These are phyloP conservation scores for Hawksworthiomyces lignivorus DNA, from an alignment of 2,329 filamentous ascomycete genomes.

Conservation along the genomic window DNA sequence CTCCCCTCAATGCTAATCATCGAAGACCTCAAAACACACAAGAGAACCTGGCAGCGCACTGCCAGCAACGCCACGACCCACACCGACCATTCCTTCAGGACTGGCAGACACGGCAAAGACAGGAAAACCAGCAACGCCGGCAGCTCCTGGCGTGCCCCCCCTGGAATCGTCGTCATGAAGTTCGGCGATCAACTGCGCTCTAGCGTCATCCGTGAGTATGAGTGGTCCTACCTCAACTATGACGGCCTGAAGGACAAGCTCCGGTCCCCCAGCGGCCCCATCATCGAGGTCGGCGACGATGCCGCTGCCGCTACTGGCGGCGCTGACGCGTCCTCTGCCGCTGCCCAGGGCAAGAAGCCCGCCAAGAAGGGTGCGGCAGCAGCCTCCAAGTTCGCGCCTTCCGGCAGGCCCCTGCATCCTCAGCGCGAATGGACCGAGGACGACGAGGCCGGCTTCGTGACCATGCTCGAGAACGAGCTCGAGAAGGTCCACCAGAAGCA, in stretches of 20 bases:
- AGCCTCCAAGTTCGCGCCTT: conserved; percentile 16
- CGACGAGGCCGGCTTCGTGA: conserved; percentile 83
- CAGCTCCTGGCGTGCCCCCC: conserved; percentile 30
- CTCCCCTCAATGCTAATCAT: conserved; percentile 41
- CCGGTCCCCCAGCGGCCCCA: conserved; percentile 58
- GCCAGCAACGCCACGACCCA: conserved; percentile 2
- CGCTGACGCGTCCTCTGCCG: conserved; percentile 17
- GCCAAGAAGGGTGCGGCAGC: conserved; percentile 21
- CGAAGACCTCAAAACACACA: conserved; percentile 37
- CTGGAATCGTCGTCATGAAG: conserved; percentile 58
- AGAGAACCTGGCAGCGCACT: conserved; percentile 31
- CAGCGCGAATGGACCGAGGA: conserved; percentile 77
- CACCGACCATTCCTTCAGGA: conserved; percentile 6
- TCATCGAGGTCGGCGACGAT: conserved; percentile 16
- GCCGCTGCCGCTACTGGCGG: background rate
- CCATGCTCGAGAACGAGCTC: conserved; percentile 79
- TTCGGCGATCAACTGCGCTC: conserved; percentile 96
- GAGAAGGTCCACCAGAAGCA: conserved; percentile 98
- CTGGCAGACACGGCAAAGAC: background rate
- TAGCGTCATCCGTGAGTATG: conserved; percentile 92
- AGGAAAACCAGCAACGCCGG: conserved; percentile 7
- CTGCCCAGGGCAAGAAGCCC: conserved; percentile 17
- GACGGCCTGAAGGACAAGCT: conserved; percentile 85
- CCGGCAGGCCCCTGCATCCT: background rate
- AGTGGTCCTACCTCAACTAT: conserved; percentile 98